Evolutionary conservation across 768 basidiomycete species (phyloP), one percentile per base, ranked within the genome.

Genomic region (Daedalea quercina): DNA sequence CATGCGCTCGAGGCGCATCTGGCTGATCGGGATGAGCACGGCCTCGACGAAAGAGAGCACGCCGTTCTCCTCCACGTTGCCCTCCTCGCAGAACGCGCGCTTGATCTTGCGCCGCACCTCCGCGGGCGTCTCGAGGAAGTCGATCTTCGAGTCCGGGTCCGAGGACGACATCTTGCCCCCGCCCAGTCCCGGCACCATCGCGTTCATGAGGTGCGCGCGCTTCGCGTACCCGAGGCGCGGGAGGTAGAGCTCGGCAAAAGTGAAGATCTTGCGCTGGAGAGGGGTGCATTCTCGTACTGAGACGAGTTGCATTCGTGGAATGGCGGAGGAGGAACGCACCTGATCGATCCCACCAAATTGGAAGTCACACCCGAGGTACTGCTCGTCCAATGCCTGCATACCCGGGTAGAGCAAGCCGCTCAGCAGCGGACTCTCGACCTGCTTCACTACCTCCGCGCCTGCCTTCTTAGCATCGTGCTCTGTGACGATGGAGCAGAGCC

Each of bases 91-190:
- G 66, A 95, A 93, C 1, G 96, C 94, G 22, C 76, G 74, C 69
- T 89, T 92, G 69, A 98, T 81, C 75, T 97, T 98, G 70, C 83
- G 85, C 63, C 87, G 85, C 46, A 97, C 80, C 40, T 75, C 79
- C 25, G 90, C 87, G 0, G 94, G 84, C 3, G 82, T 67, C 68
- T 98, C 95, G 56, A 99, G 83, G 70, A 98, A 91, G 73, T 99
- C 96, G 67, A 98, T 95, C 70, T 99, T 99, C 57, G 90, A 94
- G 67, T 96, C 91, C 26, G 93, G 93, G 61, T 98, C 95, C 1
- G 95, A 98, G 1, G 94, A 87, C 15, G 94, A 96, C 96, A 99
- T 98, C 67, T 99, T 99, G 17, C 92, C 90, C 28, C 94, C 94
- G 41, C 85, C 84, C 31, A 96, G 77, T 42, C 94, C 94, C 26